Conservation (phyloP, 2,329 filamentous ascomycete species). For the Microsporum canis region DNA sequence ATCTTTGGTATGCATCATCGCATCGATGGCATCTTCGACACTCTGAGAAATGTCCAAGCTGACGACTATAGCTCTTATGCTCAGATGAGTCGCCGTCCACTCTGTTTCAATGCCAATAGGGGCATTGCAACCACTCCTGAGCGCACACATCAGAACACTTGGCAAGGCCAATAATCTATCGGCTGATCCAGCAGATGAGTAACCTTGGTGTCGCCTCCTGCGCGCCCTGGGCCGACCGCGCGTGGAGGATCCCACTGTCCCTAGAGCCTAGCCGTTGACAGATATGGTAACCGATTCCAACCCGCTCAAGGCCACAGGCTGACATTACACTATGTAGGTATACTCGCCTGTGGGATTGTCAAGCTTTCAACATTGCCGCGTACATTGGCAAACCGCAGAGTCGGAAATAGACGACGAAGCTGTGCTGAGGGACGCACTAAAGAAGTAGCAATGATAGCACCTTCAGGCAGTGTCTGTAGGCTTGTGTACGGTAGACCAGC, state of each 20-base stretch:
- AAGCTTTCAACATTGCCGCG: conserved; percentile 75
- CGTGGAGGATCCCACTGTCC: conserved; percentile 57
- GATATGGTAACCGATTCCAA: conserved; percentile 60
- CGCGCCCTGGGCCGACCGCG: conserved; percentile 73
- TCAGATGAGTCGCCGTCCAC: conserved; percentile 17
- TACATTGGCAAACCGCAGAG: conserved; percentile 63
- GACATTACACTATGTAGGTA: conserved; percentile 75
- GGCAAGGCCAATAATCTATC: conserved; percentile 48
- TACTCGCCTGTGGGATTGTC: conserved; percentile 57
- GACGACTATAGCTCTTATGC: conserved; percentile 1
- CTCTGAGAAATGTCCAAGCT: not conserved
- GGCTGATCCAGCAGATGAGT: conserved; percentile 47
- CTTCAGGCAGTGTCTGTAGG: conserved; percentile 58
- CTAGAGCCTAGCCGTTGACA: conserved; percentile 57
- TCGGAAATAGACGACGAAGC: conserved; percentile 61
- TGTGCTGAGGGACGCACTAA: conserved; percentile 75
- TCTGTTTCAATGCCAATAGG: conserved; percentile 59
- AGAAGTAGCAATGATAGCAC: conserved; percentile 73
- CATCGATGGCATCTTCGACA: not conserved
- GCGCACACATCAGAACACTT: conserved; percentile 68
- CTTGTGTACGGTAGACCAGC: conserved; percentile 44
- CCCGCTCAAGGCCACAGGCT: conserved; percentile 66
- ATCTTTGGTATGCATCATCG: not conserved
- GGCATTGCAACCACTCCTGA: conserved; percentile 82
- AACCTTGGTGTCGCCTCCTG: conserved; percentile 52